These are phyloP conservation scores for Myxozyma kluyveri DNA, from an alignment of 805 yeast species.

Conservation along the genomic window DNA sequence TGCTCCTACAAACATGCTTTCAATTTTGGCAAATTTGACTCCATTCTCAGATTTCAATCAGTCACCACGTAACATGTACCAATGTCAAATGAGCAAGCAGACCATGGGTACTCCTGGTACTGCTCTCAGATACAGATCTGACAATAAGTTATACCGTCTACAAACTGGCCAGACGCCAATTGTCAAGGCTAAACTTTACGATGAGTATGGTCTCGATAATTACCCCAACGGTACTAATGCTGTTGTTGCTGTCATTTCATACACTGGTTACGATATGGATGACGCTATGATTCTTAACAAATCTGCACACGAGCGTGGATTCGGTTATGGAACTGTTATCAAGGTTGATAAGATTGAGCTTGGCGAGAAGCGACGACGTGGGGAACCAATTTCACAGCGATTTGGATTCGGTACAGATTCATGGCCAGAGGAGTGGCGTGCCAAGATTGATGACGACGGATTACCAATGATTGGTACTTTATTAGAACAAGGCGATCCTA, in stretches of 20 bases:
- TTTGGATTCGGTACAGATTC: constrained; percentile 91
- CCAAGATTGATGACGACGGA: constrained; percentile 86
- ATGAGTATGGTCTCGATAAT: constrained; percentile 95
- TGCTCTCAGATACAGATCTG: constrained; percentile 86
- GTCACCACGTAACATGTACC: constrained; percentile 99
- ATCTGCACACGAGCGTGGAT: constrained; percentile 96
- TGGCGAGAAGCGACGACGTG: constrained; percentile 71
- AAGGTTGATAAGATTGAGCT: constrained; percentile 91
- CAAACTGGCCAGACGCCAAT: constrained; percentile 97
- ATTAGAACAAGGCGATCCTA: constrained; percentile 94
- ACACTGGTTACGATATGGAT: constrained; percentile 99
- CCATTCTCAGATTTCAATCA: constrained; percentile 98
- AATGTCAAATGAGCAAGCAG: constrained; percentile 99
- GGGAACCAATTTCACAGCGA: constrained; percentile 92
- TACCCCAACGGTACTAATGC: constrained; percentile 99
- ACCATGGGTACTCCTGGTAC: constrained; percentile 99
- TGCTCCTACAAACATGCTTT: constrained; percentile 89
- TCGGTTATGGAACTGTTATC: constrained; percentile 94
- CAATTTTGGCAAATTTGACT: constrained; percentile 93
- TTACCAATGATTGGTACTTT: constrained; percentile 83
- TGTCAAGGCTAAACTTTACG: constrained; percentile 88
- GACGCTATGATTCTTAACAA: constrained; percentile 98
- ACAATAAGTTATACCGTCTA: constrained; percentile 86
- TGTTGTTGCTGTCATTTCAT: constrained; percentile 96
- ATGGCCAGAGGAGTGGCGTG: constrained; percentile 90